A percentile compares a stretch with the other conserved stretches of the same genome.
phyloP scores from a whole-genome alignment of 805 yeast genomes.

The Sungouiozyma ichnusensis region DNA sequence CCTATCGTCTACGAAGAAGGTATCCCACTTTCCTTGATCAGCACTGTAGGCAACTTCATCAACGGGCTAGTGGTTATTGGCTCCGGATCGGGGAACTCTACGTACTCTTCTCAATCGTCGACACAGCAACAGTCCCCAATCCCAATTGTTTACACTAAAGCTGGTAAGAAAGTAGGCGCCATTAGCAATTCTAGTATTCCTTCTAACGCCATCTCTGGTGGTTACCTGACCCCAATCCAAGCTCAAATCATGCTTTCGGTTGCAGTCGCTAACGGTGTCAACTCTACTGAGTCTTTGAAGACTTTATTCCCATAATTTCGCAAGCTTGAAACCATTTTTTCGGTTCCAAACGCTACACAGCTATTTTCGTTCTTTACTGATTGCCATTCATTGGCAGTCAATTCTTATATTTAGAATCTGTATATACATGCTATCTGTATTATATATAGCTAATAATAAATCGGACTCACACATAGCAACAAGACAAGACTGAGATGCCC shows the following conservation, averaged over 20 bases:
- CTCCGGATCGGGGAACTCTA: slow-evolving; percentile 10
- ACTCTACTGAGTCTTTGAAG: slow-evolving; percentile 5
- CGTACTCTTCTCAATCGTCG: slow-evolving; percentile 3
- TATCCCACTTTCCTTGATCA: slow-evolving; percentile 10
- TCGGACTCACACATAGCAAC: too few species aligned
- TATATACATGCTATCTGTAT: neutral
- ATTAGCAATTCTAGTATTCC: slow-evolving; percentile 15
- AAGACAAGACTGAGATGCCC: too few species aligned
- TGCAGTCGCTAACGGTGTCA: slow-evolving; percentile 22
- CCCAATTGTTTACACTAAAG: slow-evolving; percentile 4
- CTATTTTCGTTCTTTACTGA: neutral
- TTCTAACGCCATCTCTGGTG: slow-evolving; percentile 21
- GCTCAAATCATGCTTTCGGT: slow-evolving; percentile 24
- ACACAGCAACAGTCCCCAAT: neutral
- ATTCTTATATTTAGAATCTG: neutral
- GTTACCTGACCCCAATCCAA: slow-evolving; percentile 24
- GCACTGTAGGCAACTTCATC: slow-evolving; percentile 11
- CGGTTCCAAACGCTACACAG: too few species aligned
- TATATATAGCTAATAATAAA: too few species aligned
- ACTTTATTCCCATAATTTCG: slow-evolving; percentile 6
- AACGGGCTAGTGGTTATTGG: slow-evolving; percentile 21
- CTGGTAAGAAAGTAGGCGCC: slow-evolving; percentile 7
- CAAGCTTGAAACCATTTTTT: neutral
- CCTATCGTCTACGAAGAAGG: slow-evolving; percentile 23
- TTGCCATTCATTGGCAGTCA: neutral